Percentiles rank a stretch among this genome's conserved stretches.
Evolutionary conservation across 768 basidiomycete genomes (phyloP).

Genomic region (Boletus coccyginus): DNA sequence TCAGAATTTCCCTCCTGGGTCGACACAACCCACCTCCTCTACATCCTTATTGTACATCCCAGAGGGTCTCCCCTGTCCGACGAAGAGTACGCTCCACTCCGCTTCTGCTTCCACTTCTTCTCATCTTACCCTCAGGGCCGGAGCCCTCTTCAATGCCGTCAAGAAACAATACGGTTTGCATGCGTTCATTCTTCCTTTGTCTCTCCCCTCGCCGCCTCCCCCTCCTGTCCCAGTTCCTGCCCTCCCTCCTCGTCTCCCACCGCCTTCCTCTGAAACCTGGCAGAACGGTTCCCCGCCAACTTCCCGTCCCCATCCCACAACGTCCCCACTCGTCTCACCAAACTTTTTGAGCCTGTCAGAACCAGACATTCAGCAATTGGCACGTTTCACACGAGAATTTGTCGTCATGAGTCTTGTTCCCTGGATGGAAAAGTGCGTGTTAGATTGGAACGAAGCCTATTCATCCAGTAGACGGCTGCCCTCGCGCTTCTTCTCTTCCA

Average conservation of each 20-base stretch:
- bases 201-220: constrained; percentile 60
- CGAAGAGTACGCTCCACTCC: constrained; percentile 60
- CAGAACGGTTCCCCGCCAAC: constrained; percentile 13
- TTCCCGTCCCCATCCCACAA: neutral
- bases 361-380: constrained; percentile 70
- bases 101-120: constrained; percentile 4
- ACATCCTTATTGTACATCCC: constrained; percentile 78
- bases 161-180: constrained; percentile 86
- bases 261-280: constrained; percentile 32
- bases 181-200: constrained; percentile 64
- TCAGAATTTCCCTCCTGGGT: constrained; percentile 80
- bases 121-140: constrained; percentile 48
- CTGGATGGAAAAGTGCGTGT: constrained; percentile 94
- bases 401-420: constrained; percentile 86
- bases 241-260: constrained; percentile 64
- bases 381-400: constrained; percentile 83
- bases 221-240: constrained; percentile 66
- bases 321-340: constrained; percentile 5
- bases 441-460: constrained; percentile 93
- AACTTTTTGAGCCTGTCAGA: constrained; percentile 55
- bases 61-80: constrained; percentile 63
- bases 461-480: constrained; percentile 76
- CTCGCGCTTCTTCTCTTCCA: constrained; percentile 83
- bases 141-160: constrained; percentile 78
- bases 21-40: constrained; percentile 66